Base-by-base conservation (phyloP, 176 grass and related monocot genomes). In the Stipa capillata region DNA sequence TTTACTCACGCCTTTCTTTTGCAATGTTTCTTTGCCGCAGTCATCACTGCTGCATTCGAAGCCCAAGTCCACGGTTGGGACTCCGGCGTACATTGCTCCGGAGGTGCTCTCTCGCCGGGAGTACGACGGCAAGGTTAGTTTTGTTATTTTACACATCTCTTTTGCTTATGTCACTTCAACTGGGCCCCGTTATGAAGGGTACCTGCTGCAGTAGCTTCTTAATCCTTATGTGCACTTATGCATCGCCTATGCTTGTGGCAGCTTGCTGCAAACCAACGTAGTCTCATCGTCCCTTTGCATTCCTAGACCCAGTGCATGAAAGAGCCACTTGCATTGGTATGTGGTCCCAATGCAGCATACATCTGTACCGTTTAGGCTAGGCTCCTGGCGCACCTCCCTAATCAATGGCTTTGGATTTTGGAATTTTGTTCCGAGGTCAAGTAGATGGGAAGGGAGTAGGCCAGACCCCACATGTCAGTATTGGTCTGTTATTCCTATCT, bases 81-180 rank as follows among this genome's bases (percentile, higher is more conserved):
- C 91, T 77, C 91, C 91, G 18, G 91, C 91, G 3, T 93, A 93
- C 74, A 93, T 93, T 39, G 91, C 91, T 73, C 91, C 91, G 3
- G 91, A 93, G 76, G 91, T 93, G 60, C 91, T 93, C 28, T 85
- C 87, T 8, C 91, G 85, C 33, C 82, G 87, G 54, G 91, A 93
- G 60, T 93, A 93, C 6, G 91, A 93, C 47, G 91, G 91, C 85
- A 93, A 93, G 91, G 91, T 93, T 27, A 88, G 91, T 90, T 2
- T 31, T 66, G 16, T 72, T 35, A 79, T 65, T 69, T 78, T 65
- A 0, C 14, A 39, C 31, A 29, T 37, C 37, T 33, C 9, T 36
- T 47, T 41, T 37, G 10, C 23, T 39, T 29, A 13, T 69, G 20
- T 23, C 44, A 35, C 35, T 77, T 33, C 52, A 70, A 31, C 12